Base-by-base conservation (phyloP, 1,284 basidiomycete genomes). In the Ceratobasidium sp. region DNA sequence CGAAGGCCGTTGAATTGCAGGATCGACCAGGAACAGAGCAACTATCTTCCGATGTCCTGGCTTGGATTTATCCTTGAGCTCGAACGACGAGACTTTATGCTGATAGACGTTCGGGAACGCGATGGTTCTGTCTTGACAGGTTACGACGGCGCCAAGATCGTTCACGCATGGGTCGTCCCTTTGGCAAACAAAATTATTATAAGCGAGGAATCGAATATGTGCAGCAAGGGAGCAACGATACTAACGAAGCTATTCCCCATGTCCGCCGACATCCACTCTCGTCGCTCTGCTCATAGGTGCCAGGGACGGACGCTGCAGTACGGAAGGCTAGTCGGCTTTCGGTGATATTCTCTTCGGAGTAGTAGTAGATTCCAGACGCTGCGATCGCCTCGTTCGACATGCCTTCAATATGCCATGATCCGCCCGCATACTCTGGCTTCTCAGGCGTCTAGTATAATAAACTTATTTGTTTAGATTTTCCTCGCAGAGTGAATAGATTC, bases 61-160 rank as follows among this genome's bases (percentile, higher is more conserved):
- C 59, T 82, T 82, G 6, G 82, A 78, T 2, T 76, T 78, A 76
- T 85, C 84, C 40, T 44, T 57, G 9, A 85, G 81, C n/a, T 79
- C 77, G 79, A 85, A 85, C 15, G 82, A 81, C 64, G 81, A 80
- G 28, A 85, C n/a, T n/a, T n/a, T n/a, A n/a, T n/a, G n/a, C n/a
- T n/a, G n/a, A n/a, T n/a, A n/a, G n/a, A n/a, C n/a, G 80, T 91
- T 91, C 12, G 89, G 89, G 77, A 88, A 90, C 33, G 86, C 85
- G 59, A 90, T 80, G n/a, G 82, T 83, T 38, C 87, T 82, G 4
- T 85, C 86, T 23, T 82, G 75, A 13, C 69, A 78, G 1, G 83
- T 82, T 20, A 71, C 62, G 56, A 82, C 78, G 5, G 78, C 61
- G 59, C 82, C 83, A 61, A 82, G 80, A 61, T 80, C 75, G 76